Evolutionary conservation across 257 asterid genomes (phyloP), one percentile per base, ranked within the genome.

Genomic region (Solanum corneliomulleri): DNA sequence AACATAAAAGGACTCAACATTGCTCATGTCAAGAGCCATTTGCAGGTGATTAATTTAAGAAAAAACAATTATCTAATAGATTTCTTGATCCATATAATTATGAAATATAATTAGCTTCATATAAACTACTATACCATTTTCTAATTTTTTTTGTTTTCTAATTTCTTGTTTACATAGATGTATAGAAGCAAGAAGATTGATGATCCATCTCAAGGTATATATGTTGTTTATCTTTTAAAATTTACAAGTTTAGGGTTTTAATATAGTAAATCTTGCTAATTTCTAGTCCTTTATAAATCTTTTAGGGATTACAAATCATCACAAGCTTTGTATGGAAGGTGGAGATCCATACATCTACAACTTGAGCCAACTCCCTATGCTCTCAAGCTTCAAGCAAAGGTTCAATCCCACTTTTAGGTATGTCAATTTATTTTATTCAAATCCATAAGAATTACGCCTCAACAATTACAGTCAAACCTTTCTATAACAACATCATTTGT

Each of bases 11-110:
- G 96, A 87, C 94, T 96, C 5, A 94, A 94, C 89, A 94, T 96
- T 85, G 94, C 98, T 87, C 98, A 96, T 91, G 98, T 96, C 89
- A 96, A 96, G 93, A 96, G 98, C 91, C 98, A 96, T 91, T 92
- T 96, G 93, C 98, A 96, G 97, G 98, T 93, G 56, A 62, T n/a
- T 62, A 41, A 60, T 78, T 76, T 44, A 44, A 12, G 25, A 77
- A 77, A 33, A 44, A 77, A 58, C 84, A 78, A 15, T 37, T 25
- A 16, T 45, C 25, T 45, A 16, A 78, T 2, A 15, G 5, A 15
- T 27, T 78, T 78, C 66, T 16, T 78, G 5, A 78, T 78, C 29
- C 83, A 42, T 77, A 77, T 25, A 77, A 42, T 77, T 35, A 44
- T n/a, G 62, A 77, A 44, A 44, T 5, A 39, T 45, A 45, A 27